Evolutionary conservation across 2,329 filamentous ascomycete species (phyloP).

Genomic region (Fusarium equiseti): DNA sequence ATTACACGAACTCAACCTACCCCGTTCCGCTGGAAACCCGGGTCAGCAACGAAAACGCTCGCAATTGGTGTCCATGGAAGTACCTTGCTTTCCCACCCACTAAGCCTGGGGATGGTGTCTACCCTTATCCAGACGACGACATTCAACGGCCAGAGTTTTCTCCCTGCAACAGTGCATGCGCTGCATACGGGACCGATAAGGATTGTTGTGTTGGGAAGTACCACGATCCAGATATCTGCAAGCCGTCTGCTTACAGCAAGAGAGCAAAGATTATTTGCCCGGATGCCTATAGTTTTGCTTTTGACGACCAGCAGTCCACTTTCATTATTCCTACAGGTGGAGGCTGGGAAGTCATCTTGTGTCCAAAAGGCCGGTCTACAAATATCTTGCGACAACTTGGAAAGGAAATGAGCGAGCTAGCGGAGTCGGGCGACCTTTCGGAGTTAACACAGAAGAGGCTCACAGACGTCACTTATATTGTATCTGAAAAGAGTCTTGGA

Average conservation of each 20-base stretch:
- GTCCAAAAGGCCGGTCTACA: constrained; percentile 72
- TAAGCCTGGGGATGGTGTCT: constrained; percentile 80
- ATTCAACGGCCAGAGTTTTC: constrained; percentile 78
- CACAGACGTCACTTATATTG: constrained; percentile 53
- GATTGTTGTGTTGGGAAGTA: constrained; percentile 83
- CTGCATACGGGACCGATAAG: constrained; percentile 72
- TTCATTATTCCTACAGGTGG: constrained; percentile 75
- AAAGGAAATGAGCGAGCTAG: constrained; percentile 62
- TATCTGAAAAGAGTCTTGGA: constrained; percentile 48
- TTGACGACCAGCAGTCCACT: constrained; percentile 69
- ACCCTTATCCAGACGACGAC: constrained; percentile 82
- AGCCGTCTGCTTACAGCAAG: constrained; percentile 75
- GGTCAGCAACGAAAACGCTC: constrained; percentile 68
- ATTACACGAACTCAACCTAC: constrained; percentile 73
- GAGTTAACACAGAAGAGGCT: constrained; percentile 49
- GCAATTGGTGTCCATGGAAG: constrained; percentile 84
- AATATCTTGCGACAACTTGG: constrained; percentile 68
- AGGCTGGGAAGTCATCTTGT: constrained; percentile 84
- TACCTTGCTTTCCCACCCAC: constrained; percentile 75
- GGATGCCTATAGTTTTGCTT: constrained; percentile 85
- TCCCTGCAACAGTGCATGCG: constrained; percentile 82
- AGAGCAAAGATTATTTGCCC: constrained; percentile 81
- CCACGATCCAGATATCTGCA: constrained; percentile 72
- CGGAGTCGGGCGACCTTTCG: constrained; percentile 56
- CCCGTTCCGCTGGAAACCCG: constrained; percentile 75